Evolutionary conservation across 2,329 filamentous ascomycete species (phyloP), one percentile per base, ranked within the genome.

Genomic region (Aspergillus phoenicis): DNA sequence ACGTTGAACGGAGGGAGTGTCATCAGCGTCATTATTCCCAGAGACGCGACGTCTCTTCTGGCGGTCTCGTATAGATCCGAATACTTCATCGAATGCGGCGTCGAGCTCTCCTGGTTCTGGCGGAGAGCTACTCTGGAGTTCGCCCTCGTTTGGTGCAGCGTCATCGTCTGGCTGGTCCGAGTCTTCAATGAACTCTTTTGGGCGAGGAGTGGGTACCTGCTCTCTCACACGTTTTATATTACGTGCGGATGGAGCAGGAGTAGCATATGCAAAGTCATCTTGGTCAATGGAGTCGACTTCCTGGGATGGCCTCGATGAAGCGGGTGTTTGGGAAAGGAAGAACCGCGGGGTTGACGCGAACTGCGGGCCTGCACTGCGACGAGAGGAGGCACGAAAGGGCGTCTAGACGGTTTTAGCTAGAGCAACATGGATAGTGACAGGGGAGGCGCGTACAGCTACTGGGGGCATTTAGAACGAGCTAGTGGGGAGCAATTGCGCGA

Each of bases 341-440:
- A 75, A 75, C 4, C 73, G 72, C 28, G 71, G 73, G 1, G 73
- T 73, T 5, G 70, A 70, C 2, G 73, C 73, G 60, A 75, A 75
- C 15, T 75, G 73, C 13, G 72, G 64, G 17, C 71, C 67, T 39
- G 67, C 64, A 48, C 51, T 68, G 45, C 66, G 65, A 30, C 70
- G 72, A 48, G 70, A 61, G 33, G 69, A 64, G 33, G 62, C 59
- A 47, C 71, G 71, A 57, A 72, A 73, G 28, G 72, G 73, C 26
- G 73, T 67, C 62, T 68, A 53, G 15, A 30, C 26, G 24, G 15
- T 13, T 7, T 69, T 51, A 63, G 60, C 5, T 48, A 41, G 17
- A 4, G 24, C 4, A 17, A 8, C 17, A 11, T 7, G 22, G 15
- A 13, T 6, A 30, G 6, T 24, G 24, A 17, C 22, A 30, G 3